phyloP scores from a whole-genome alignment of 2,329 filamentous ascomycete species.

The Alternaria gansuensis region DNA sequence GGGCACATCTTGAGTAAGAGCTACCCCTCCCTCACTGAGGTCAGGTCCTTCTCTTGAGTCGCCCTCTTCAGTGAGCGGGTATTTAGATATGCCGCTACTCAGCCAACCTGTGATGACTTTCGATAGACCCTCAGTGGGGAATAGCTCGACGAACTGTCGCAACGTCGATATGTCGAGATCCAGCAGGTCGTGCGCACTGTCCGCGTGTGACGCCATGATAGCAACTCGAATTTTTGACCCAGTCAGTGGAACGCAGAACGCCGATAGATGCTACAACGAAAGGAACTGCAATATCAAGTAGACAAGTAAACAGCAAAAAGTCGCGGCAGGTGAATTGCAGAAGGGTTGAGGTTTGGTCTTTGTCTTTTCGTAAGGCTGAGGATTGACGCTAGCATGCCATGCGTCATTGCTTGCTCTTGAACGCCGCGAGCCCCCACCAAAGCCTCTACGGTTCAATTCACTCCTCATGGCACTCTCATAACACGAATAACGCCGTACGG shows the following conservation, averaged over 20 bases:
- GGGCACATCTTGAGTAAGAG: constrained; percentile 59
- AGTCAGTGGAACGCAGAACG: constrained; percentile 13
- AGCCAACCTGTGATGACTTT: constrained; percentile 85
- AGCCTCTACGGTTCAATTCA: constrained; percentile 14
- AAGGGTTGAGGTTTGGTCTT: constrained; percentile 34
- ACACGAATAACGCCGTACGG: constrained; percentile 22
- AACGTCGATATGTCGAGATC: constrained; percentile 82
- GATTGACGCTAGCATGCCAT: constrained; percentile 32
- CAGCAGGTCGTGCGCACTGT: constrained; percentile 53
- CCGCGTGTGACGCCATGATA: constrained; percentile 47
- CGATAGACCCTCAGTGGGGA: constrained; percentile 82
- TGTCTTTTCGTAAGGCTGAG: constrained; percentile 42
- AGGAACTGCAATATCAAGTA: not conserved
- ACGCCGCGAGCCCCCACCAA: constrained; percentile 23
- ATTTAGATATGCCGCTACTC: constrained; percentile 84
- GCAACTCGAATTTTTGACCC: constrained; percentile 13
- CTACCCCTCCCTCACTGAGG: constrained; percentile 56
- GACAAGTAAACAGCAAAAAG: not conserved
- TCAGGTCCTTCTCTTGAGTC: constrained; percentile 51
- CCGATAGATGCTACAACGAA: constrained; percentile 3
- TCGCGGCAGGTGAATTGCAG: not conserved
- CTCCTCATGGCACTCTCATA: constrained; percentile 36
- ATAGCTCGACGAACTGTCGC: constrained; percentile 81
- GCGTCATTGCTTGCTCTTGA: constrained; percentile 37
- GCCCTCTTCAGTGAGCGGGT: constrained; percentile 63